phyloP scores from a whole-genome alignment of 2,329 filamentous ascomycete genomes.

The Elsinoe necatrix region DNA sequence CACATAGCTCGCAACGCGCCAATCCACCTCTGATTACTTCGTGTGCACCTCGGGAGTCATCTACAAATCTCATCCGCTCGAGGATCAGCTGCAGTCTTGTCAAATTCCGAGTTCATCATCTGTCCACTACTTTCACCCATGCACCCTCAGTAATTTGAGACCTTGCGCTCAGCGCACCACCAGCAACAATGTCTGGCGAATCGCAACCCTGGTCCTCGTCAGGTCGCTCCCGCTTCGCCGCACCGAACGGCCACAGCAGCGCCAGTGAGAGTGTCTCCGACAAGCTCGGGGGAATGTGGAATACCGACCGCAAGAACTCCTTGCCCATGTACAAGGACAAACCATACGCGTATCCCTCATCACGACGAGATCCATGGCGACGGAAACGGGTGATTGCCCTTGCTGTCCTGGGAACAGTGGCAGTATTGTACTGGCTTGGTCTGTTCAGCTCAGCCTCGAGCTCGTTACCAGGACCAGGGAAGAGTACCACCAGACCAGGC shows the following conservation, averaged over 20 bases:
- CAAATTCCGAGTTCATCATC: not conserved
- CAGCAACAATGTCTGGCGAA: conserved; percentile 8
- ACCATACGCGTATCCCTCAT: conserved; percentile 64
- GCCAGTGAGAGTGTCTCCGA: conserved; percentile 18
- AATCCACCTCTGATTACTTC: no score
- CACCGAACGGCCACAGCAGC: conserved; percentile 10
- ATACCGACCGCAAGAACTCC: conserved; percentile 44
- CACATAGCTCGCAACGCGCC: not conserved
- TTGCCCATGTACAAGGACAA: conserved; percentile 99
- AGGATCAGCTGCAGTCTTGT: no score
- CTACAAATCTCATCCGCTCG: not conserved
- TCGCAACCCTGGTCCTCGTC: conserved; percentile 5
- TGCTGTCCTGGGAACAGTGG: conserved; percentile 47
- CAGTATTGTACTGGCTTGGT: conserved; percentile 62
- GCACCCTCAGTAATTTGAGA: not conserved
- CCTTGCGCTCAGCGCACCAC: not conserved
- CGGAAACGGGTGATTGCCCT: conserved; percentile 53
- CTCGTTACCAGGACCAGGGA: conserved; percentile 31
- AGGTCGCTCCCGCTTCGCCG: conserved; percentile 11
- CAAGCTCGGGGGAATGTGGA: conserved; percentile 57
- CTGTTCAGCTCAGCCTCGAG: conserved; percentile 38
- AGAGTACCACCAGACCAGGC: conserved; percentile 45
- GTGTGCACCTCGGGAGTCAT: not conserved
- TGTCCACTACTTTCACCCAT: not conserved
- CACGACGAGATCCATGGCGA: conserved; percentile 50